Conservation (phyloP, 768 basidiomycete species). For the Floccularia luteovirens region DNA sequence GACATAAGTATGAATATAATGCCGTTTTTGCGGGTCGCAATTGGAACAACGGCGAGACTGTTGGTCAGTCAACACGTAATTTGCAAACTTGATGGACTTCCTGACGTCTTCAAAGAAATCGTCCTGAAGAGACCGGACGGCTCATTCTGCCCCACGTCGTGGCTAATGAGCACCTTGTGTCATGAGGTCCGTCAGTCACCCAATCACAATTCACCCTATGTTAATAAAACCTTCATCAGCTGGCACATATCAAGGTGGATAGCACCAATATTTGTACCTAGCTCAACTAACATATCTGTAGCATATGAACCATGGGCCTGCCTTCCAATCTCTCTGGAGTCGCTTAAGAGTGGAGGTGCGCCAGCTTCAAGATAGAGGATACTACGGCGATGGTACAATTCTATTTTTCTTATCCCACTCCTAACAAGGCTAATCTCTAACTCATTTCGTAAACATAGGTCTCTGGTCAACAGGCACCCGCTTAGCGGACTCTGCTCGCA, state of each 20-base stretch:
- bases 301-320: constrained; percentile 78
- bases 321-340: constrained; percentile 71
- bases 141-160: constrained; percentile 51
- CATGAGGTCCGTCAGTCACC: constrained; percentile 55
- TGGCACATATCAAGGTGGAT: constrained; percentile 75
- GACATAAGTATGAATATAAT: constrained; percentile 66
- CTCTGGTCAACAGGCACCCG: constrained; percentile 79
- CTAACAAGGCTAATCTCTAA: background rate
- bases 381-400: constrained; percentile 71
- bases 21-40: constrained; percentile 74
- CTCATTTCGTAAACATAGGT: constrained; percentile 34
- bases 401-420: background rate
- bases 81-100: background rate
- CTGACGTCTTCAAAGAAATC: constrained; percentile 41
- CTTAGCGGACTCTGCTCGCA: constrained; percentile 52
- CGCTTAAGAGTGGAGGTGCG: constrained; percentile 59
- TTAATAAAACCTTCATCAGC: constrained; percentile 30
- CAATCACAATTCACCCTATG: constrained; percentile 1
- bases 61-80: constrained; percentile 36
- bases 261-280: background rate
- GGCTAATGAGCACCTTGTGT: constrained; percentile 72
- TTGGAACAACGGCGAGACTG: constrained; percentile 77
- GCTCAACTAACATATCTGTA: constrained; percentile 14
- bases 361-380: constrained; percentile 64
- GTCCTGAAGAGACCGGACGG: constrained; percentile 62